Percentiles rank a stretch among this genome's conserved stretches.
Evolutionary conservation across 2,329 filamentous ascomycete genomes (phyloP).

Genomic region (Hymenoscyphus fructigenus): DNA sequence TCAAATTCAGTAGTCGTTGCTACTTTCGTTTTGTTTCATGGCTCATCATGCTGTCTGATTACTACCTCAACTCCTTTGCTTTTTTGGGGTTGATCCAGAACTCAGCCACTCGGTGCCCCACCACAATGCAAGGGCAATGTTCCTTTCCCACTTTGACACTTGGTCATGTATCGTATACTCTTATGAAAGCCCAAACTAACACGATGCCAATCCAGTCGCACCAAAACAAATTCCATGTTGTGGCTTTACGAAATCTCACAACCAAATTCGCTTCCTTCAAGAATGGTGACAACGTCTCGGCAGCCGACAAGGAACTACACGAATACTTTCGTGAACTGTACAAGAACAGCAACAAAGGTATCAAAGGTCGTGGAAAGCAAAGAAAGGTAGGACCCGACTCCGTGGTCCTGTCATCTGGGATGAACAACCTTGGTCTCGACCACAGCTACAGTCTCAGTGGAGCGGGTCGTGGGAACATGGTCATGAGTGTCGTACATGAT

Average conservation of each 20-base stretch:
- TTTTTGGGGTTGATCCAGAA: conserved; percentile 10
- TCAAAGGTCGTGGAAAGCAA: conserved; percentile 91
- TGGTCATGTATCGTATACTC: background rate
- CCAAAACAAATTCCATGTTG: conserved; percentile 88
- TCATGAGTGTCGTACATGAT: conserved; percentile 11
- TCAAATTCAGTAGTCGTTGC: background rate
- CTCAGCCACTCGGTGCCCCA: conserved; percentile 15
- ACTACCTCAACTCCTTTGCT: conserved; percentile 1
- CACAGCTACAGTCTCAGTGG: conserved; percentile 22
- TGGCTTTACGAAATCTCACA: conserved; percentile 69
- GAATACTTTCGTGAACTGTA: conserved; percentile 85
- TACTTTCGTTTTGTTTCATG: conserved; percentile 21
- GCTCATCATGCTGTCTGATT: conserved; percentile 14
- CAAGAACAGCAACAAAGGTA: conserved; percentile 97
- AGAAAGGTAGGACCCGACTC: conserved; percentile 54
- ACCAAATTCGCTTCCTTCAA: conserved; percentile 65
- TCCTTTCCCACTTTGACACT: background rate
- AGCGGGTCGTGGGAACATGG: conserved; percentile 23
- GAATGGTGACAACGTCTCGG: conserved; percentile 62
- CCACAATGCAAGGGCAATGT: background rate
- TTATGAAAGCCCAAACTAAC: conserved; percentile 14
- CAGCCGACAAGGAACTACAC: conserved; percentile 72
- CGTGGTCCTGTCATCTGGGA: conserved; percentile 12
- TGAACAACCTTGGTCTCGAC: conserved; percentile 16
- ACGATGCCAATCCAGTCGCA: conserved; percentile 59